Percentiles rank a stretch among this genome's conserved stretches.
Evolutionary conservation across 1,284 basidiomycete genomes (phyloP).

Genomic region (Marasmius oreades): DNA sequence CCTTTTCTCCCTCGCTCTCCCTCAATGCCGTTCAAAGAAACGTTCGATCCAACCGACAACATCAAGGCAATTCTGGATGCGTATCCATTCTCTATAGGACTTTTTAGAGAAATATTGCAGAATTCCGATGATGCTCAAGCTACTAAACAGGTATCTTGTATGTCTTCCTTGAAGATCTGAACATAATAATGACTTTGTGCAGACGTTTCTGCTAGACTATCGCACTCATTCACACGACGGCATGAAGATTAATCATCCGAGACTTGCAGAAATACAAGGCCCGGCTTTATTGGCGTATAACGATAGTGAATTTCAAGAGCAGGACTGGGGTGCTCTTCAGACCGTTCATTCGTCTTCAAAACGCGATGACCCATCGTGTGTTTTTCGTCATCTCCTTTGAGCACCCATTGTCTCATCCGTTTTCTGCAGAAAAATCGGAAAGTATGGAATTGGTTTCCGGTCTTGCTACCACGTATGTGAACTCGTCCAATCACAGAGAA

Average conservation of each 20-base stretch:
- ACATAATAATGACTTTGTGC: slow-evolving; percentile 18
- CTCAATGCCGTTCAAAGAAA: slow-evolving; percentile 16
- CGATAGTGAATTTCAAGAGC: slow-evolving; percentile 33
- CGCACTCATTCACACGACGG: slow-evolving; percentile 25
- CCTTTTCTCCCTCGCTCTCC: too few relatives aligned
- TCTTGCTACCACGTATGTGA: slow-evolving; percentile 45
- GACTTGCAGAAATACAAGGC: slow-evolving; percentile 34
- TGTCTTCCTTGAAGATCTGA: neutral
- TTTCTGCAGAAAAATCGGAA: slow-evolving; percentile 45
- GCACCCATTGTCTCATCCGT: neutral
- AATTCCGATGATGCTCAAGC: slow-evolving; percentile 47
- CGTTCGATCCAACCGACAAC: slow-evolving; percentile 16
- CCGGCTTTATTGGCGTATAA: slow-evolving; percentile 47
- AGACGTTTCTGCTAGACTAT: slow-evolving; percentile 42
- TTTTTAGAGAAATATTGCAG: slow-evolving; percentile 44
- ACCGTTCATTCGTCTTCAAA: slow-evolving; percentile 47
- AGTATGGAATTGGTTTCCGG: slow-evolving; percentile 49
- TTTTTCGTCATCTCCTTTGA: neutral
- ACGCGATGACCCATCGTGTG: slow-evolving; percentile 38
- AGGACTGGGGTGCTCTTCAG: slow-evolving; percentile 43
- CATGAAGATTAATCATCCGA: slow-evolving; percentile 22
- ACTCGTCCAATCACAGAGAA: neutral
- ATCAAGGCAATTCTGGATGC: slow-evolving; percentile 34
- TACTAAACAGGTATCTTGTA: slow-evolving; percentile 28
- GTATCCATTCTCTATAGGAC: slow-evolving; percentile 40